Evolutionary conservation across 1,284 basidiomycete species (phyloP).

Genomic region (Garcileccinum viscosum): DNA sequence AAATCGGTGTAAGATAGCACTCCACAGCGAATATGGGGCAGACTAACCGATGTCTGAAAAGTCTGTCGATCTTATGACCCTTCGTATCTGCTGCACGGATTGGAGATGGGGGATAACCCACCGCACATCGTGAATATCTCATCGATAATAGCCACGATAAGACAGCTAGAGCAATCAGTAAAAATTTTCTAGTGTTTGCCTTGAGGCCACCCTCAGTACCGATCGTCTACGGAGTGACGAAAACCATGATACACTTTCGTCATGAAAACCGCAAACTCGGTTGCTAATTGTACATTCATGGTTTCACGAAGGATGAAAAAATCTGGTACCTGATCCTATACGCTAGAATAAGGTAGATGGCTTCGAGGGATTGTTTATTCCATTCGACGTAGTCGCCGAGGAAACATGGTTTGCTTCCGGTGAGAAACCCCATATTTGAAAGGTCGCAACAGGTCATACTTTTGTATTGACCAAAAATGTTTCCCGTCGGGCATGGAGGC

Average conservation of each 20-base stretch:
- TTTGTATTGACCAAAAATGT: slow-evolving; percentile 96
- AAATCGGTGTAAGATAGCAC: slow-evolving; percentile 19
- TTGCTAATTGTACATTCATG: slow-evolving; percentile 96
- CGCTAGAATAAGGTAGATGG: slow-evolving; percentile 88
- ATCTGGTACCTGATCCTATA: slow-evolving; percentile 99
- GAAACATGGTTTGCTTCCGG: slow-evolving; percentile 98
- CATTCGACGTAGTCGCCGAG: slow-evolving; percentile 95
- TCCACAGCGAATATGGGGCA: slow-evolving; percentile 4
- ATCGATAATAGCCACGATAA: slow-evolving; percentile 96
- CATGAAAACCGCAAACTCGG: slow-evolving; percentile 96
- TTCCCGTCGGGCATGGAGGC: slow-evolving; percentile 57
- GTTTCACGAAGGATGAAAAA: slow-evolving; percentile 94
- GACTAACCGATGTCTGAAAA: slow-evolving; percentile 94
- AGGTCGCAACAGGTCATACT: slow-evolving; percentile 91
- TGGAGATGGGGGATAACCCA: slow-evolving; percentile 93
- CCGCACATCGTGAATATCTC: slow-evolving; percentile 97
- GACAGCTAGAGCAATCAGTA: slow-evolving; percentile 95
- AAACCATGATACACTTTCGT: slow-evolving; percentile 77
- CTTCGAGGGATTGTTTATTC: slow-evolving; percentile 93
- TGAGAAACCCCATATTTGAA: slow-evolving; percentile 97
- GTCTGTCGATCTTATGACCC: slow-evolving; percentile 99
- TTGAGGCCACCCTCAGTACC: slow-evolving; percentile 40
- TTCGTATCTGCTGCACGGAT: slow-evolving; percentile 99
- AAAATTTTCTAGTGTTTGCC: slow-evolving; percentile 99
- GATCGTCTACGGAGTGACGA: not conserved